phyloP scores from a whole-genome alignment of 306 rosid genomes.

The Psophocarpus tetragonolobus region DNA sequence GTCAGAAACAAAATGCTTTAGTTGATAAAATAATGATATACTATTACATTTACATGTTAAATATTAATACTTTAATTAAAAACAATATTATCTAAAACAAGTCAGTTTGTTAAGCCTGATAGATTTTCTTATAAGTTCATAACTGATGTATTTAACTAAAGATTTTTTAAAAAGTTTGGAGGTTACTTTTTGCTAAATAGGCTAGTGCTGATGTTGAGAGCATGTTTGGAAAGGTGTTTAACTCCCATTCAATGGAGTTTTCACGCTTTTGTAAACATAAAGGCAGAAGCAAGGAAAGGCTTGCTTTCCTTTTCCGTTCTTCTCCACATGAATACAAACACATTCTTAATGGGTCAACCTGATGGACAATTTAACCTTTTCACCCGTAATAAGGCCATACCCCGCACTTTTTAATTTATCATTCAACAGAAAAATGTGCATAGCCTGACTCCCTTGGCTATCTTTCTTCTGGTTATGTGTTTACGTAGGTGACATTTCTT shows the following conservation, averaged over 20 bases:
- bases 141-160: neutral
- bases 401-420: neutral
- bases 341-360: too few relatives aligned
- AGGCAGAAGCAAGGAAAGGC: too few relatives aligned
- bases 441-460: neutral
- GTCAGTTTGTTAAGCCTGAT: neutral
- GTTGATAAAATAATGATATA: neutral
- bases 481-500: neutral
- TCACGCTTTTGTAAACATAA: too few relatives aligned
- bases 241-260: too few relatives aligned
- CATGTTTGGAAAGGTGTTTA: too few relatives aligned
- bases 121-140: neutral
- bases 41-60: neutral
- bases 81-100: neutral
- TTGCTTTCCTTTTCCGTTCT: too few relatives aligned
- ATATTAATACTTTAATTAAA: neutral
- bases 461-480: neutral
- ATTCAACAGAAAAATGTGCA: neutral
- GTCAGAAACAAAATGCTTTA: neutral
- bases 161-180: too few relatives aligned
- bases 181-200: neutral
- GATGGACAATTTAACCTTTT: too few relatives aligned
- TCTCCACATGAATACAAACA: too few relatives aligned
- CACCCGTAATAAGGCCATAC: too few relatives aligned
- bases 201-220: too few relatives aligned